Evolutionary conservation across 176 grass and related monocot genomes (phyloP), one percentile per base, ranked within the genome.

Genomic region (Eremochloa ophiuroides): DNA sequence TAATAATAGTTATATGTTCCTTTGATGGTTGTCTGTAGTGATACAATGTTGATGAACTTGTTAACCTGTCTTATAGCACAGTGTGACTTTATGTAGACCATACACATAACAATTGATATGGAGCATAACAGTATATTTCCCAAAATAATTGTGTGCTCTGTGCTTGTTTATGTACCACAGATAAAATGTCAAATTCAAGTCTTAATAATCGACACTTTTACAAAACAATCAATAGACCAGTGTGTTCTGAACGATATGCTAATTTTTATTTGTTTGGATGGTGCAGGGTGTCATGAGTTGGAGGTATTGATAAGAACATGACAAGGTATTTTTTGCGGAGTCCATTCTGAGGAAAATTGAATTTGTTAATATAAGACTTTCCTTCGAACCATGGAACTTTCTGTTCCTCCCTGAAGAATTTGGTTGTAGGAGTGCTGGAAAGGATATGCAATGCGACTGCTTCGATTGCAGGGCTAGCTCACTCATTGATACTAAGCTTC

Each of bases 221-320:
- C 30, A 26, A 71, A 35, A 71, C n/a, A 58, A 28, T 60, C 41
- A 38, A 7, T 18, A 48, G 14, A 77, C 13, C 6, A 59, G 37
- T 73, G 58, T 26, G n/a, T 26, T 59, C 23, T 12, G 25, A 71
- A 51, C 2, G 28, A 20, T 72, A 6, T 22, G 71, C 77, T 75
- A 47, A 67, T 50, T 27, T 16, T 47, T 64, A 62, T 79, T 75
- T 56, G 8, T 44, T 29, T 85, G 56, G 33, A 69, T 72, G 53
- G 62, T 81, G 77, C 87, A 89, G 55, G 87, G 42, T 71, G 35
- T 9, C 25, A 46, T 44, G 62, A 63, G 75, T 72, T 55, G 55
- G 55, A 59, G 62, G 25, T 69, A 59, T 77, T 72, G 5, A 35
- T 35, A 35, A 35, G 34, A 35, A 35, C 34, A 5, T 5, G 34